phyloP scores from a whole-genome alignment of 2,329 filamentous ascomycete species.

The Nemania bipapillata region DNA sequence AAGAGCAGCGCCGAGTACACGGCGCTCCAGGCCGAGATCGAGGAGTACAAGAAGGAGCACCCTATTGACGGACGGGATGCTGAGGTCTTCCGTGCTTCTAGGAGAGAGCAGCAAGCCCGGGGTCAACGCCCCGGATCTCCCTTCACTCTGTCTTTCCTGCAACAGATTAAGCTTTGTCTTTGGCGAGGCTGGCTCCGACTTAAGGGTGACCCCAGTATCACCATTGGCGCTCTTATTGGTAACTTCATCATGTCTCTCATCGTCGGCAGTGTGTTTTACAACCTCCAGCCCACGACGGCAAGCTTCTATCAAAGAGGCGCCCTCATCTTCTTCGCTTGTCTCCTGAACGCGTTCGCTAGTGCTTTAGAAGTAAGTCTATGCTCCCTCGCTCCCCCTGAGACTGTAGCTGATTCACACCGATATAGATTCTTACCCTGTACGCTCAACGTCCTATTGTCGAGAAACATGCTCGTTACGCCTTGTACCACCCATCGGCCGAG shows the following conservation, averaged over 20 bases:
- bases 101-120: slow-evolving; percentile 66
- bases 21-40: slow-evolving; percentile 65
- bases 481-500: slow-evolving; percentile 91
- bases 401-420: slow-evolving; percentile 31
- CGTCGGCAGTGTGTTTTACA: slow-evolving; percentile 82
- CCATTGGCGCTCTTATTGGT: slow-evolving; percentile 73
- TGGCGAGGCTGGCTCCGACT: slow-evolving; percentile 83
- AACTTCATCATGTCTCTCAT: slow-evolving; percentile 82
- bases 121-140: slow-evolving; percentile 75
- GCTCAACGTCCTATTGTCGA: slow-evolving; percentile 91
- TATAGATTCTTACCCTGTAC: slow-evolving; percentile 83
- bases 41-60: slow-evolving; percentile 64
- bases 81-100: slow-evolving; percentile 66
- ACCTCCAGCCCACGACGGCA: slow-evolving; percentile 70
- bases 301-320: slow-evolving; percentile 84
- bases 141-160: slow-evolving; percentile 79
- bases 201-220: slow-evolving; percentile 78
- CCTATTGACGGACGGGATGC: slow-evolving; percentile 67
- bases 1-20: slow-evolving; percentile 64
- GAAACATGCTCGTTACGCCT: slow-evolving; percentile 85
- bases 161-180: slow-evolving; percentile 83
- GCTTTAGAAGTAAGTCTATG: slow-evolving; percentile 71
- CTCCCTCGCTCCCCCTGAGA: neutral
- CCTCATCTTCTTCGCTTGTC: slow-evolving; percentile 85
- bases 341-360: slow-evolving; percentile 85